Conservation (phyloP, 495 filamentous ascomycete species). For the Penicillium cinerascens region DNA sequence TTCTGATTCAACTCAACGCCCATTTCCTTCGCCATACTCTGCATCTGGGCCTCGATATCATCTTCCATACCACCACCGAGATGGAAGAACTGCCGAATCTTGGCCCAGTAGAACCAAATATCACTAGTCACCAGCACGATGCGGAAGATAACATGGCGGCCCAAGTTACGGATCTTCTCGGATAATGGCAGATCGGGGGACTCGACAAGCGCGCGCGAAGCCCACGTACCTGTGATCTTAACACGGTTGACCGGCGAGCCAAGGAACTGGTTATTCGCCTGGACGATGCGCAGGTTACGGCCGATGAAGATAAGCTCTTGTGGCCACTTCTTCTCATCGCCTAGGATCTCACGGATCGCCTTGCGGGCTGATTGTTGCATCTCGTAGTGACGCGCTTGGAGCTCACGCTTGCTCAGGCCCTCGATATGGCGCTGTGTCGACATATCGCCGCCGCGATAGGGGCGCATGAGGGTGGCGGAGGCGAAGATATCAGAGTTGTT, state of each 20-base stretch:
- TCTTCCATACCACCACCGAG: constrained; percentile 88
- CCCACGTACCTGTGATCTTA: constrained; percentile 93
- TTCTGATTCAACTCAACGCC: constrained; percentile 85
- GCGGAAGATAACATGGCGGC: constrained; percentile 74
- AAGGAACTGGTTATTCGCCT: constrained; percentile 76
- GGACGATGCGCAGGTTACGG: constrained; percentile 90
- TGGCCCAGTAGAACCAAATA: constrained; percentile 76
- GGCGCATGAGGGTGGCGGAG: constrained; percentile 80
- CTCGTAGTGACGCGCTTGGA: constrained; percentile 64
- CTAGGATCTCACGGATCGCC: constrained; percentile 77
- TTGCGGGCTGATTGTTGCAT: constrained; percentile 82
- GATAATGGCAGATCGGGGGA: constrained; percentile 54
- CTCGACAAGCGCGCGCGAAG: constrained; percentile 71
- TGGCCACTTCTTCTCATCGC: constrained; percentile 89
- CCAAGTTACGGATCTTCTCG: constrained; percentile 56
- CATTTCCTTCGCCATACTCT: constrained; percentile 80
- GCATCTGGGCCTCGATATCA: constrained; percentile 83
- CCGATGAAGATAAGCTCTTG: constrained; percentile 93
- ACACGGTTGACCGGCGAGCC: constrained; percentile 92
- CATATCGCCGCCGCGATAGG: constrained; percentile 80
- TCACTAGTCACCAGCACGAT: constrained; percentile 75
- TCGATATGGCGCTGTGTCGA: constrained; percentile 58
- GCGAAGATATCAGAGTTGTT: constrained; percentile 88
- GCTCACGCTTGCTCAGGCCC: constrained; percentile 55
- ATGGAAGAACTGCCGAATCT: constrained; percentile 68